These are phyloP conservation scores for Setomelanomma holmii DNA, from an alignment of 2,329 filamentous ascomycete species.

Conservation along the genomic window DNA sequence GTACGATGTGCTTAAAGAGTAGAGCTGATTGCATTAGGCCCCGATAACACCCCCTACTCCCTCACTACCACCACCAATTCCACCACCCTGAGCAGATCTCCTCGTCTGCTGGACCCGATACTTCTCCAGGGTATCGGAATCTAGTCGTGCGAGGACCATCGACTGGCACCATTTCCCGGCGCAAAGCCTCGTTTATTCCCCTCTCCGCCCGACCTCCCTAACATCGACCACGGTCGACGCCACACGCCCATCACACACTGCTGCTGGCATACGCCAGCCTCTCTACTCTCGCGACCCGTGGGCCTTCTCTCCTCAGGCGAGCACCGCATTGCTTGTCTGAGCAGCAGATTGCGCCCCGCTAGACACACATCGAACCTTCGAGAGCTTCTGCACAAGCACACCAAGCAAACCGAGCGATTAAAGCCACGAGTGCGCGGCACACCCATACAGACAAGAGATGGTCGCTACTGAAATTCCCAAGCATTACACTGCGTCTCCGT, in stretches of 20 bases:
- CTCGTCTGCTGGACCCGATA: slow-evolving; percentile 87
- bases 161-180: slow-evolving; percentile 86
- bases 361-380: slow-evolving; percentile 59
- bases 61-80: slow-evolving; percentile 32
- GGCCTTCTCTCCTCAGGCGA: slow-evolving; percentile 97
- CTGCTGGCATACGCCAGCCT: slow-evolving; percentile 90
- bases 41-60: slow-evolving; percentile 68
- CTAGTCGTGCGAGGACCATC: slow-evolving; percentile 69
- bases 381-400: slow-evolving; percentile 6
- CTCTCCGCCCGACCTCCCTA: slow-evolving; percentile 90
- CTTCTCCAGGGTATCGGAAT: slow-evolving; percentile 83
- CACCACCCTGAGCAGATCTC: slow-evolving; percentile 62
- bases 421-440: slow-evolving; percentile 25
- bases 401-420: slow-evolving; percentile 16
- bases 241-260: slow-evolving; percentile 57
- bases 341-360: slow-evolving; percentile 87
- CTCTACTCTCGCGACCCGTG: slow-evolving; percentile 67
- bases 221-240: slow-evolving; percentile 74
- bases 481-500: slow-evolving; percentile 83
- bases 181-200: slow-evolving; percentile 80
- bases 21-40: slow-evolving; percentile 56
- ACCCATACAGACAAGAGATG: slow-evolving; percentile 68
- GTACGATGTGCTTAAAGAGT: background rate
- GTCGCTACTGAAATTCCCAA: slow-evolving; percentile 80
- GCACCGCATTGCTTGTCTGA: slow-evolving; percentile 95